Evolutionary conservation across 2,329 filamentous ascomycete genomes (phyloP), one percentile per base, ranked within the genome.

Genomic region (Fusarium sp.): DNA sequence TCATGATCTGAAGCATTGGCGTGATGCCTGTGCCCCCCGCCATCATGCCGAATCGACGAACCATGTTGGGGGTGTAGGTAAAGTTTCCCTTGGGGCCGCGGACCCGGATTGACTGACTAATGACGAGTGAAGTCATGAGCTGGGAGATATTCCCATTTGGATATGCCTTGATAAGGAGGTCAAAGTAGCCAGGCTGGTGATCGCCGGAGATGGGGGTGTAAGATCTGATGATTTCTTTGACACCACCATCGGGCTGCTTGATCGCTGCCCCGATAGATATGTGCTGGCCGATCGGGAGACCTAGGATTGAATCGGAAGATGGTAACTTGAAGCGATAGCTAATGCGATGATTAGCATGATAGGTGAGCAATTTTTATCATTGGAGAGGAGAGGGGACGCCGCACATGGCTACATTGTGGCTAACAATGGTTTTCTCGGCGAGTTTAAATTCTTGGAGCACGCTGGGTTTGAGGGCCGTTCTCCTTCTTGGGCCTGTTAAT

Each of bases 151-250:
- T 98, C 76, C 96, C 96, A 73, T 94, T 95, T 3, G 95, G 94
- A 84, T 99, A 99, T 28, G 94, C 94, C 88, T 99, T 99, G 87
- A 99, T 95, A 76, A 99, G 90, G 65, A 99, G 91, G 82, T 98
- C 96, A 82, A 99, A 94, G 87, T 94, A 92, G 80, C 96, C 96
- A 59, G 92, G 90, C 80, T 95, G 91, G 81, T 95, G 90, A 84
- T 97, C 94, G 74, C 93, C 94, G 46, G 93, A 95, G 81, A 97
- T 94, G 15, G 47, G 47, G 47, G 47, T 34, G 11, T 50, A 50
- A 3, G 47, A 50, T 10, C 47, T 30, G 5, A 50, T 36, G 0
- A 50, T 36, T 7, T 50, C 47, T 7, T 37, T 34, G 31, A 36
- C 13, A 1, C 2, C 13, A 16, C 31, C 30, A 12, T 50, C n/a